Evolutionary conservation across 345 rosid species (phyloP), one percentile per base, ranked within the genome.

Genomic region (Linum lewisii): DNA sequence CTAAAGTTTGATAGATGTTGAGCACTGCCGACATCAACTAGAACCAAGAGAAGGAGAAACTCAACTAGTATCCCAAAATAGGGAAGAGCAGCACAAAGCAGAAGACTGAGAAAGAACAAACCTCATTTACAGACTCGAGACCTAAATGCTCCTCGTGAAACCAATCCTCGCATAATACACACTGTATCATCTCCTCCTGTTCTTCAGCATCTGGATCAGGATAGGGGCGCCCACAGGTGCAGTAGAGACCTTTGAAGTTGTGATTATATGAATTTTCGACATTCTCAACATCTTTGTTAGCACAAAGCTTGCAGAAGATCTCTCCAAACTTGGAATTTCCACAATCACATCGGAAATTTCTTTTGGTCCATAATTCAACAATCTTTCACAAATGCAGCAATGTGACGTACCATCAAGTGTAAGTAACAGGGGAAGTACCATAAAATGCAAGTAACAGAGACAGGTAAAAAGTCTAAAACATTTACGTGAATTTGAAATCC

Each of bases 161-260:
- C 99, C 97, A 89, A 73, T 93, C 99, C 78, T 93, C 99, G 50
- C 99, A 93, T 65, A 84, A 72, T 60, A 94, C 82, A 76, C 99
- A 89, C 66, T 93, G 99, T 66, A 89, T 89, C 99, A 93, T 93
- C 80, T 93, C 96, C 50, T 69, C 90, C 69, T 87, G 99, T 16
- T 85, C 96, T 77, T 89, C 82, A 68, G 71, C 83, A 74, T 82
- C 84, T 52, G 99, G 97, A 69, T 93, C 90, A 52, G 97, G 97
- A 75, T 93, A 93, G 29, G 88, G 96, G 45, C 75, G 77, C 60
- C 79, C 70, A 62, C 99, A 93, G 21, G 78, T 70, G 82, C 99
- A 93, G 71, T 89, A 93, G 44, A 75, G 54, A 72, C 99, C 99
- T 81, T 84, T 87, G 57, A 85, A 90, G 68, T 93, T 93, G 64